Conservation (phyloP, 2,329 filamentous ascomycete genomes). For the Nannizzia gypsea region DNA sequence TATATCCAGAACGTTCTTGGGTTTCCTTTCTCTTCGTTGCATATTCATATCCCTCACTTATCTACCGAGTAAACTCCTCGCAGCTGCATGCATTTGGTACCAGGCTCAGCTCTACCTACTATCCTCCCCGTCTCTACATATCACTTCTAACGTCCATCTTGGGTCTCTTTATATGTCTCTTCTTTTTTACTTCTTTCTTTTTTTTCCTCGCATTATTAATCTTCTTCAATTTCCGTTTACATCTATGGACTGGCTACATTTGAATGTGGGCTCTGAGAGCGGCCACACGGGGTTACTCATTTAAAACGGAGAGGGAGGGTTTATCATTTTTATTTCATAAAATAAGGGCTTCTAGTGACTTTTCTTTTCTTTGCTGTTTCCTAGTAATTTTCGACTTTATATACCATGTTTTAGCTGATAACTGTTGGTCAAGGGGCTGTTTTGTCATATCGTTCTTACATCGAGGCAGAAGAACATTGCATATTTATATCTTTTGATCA, state of each 20-base stretch:
- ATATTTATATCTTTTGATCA: neutral
- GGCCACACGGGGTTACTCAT: neutral
- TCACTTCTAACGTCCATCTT: neutral
- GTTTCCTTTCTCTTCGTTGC: neutral
- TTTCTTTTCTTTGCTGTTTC: neutral
- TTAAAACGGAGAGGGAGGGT: neutral
- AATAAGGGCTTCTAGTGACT: neutral
- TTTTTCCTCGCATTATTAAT: neutral
- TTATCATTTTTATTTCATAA: neutral
- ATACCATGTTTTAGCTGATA: neutral
- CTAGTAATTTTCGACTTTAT: neutral
- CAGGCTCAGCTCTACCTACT: neutral
- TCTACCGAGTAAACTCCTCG: neutral
- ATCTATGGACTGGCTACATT: neutral
- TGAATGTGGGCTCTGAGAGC: slow-evolving; percentile 3
- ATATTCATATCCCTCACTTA: neutral
- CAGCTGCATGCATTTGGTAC: neutral
- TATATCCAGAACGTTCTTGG: neutral
- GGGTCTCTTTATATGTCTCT: neutral
- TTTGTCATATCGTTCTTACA: neutral
- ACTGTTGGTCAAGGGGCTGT: neutral
- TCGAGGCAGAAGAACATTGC: neutral
- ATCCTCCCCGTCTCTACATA: neutral
- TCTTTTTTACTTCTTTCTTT: neutral
- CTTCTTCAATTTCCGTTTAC: neutral